Base-by-base conservation (phyloP, 2,329 filamentous ascomycete species). In the Colletotrichum chlorophyti region DNA sequence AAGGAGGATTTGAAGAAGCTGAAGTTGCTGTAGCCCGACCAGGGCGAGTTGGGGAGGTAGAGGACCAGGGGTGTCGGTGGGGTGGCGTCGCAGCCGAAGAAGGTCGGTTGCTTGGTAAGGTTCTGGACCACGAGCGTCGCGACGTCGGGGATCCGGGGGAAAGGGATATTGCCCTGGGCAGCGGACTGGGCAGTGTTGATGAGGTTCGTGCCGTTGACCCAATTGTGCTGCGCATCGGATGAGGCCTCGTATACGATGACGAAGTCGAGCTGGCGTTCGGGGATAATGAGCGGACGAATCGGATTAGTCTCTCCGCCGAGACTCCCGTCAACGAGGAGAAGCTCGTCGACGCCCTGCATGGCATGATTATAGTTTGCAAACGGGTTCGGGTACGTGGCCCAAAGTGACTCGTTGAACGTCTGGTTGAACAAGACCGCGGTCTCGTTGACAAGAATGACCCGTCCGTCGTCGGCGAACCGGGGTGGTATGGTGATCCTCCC, bases 171-270 rank as follows among this genome's bases (percentile, higher is more conserved):
- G 6, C 68, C 68, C 34, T 66, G 48, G 1, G 53, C 50, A 3
- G 68, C 68, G 3, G 66, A 35, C 43, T 62, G 17, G 31, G 53
- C 15, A 2, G 45, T 26, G 23, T 54, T 64, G 5, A 68, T 63
- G 9, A 70, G 54, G 5, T 67, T 69, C 1, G 64, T 68, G 27
- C 68, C 68, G 14, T 70, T 70, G 2, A 68, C 60, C 68, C 68
- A 70, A 3, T 29, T 42, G 21, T 71, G 64, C 1, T 35, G 17
- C 0, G 68, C 60, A 10, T 70, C 69, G 0, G 63, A 64, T 2
- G 69, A 69, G 14, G 67, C 66, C 37, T 74, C 70, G 29, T 70
- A 73, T 0, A 69, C 65, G 17, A 73, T 68, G 31, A 74, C 67
- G 15, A 73, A 61, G 21, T 69, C 65, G 5, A 69, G 48, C 1